Evolutionary conservation across 2,329 filamentous ascomycete genomes (phyloP).

Genomic region (Talaromyces amestolkiae): DNA sequence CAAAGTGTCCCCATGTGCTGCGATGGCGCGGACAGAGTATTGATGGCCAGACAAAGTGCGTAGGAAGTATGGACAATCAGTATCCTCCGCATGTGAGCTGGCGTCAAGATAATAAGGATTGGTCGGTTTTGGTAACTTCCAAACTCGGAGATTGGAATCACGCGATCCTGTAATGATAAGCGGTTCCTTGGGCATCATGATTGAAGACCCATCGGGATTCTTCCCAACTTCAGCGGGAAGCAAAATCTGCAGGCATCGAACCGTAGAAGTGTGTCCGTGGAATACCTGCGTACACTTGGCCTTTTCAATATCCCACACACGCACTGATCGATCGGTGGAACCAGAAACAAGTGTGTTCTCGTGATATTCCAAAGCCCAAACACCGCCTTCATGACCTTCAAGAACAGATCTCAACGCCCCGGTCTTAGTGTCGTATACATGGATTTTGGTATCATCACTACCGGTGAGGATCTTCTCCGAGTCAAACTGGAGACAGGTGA

Average conservation of each 20-base stretch:
- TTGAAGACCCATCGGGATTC: slow-evolving; percentile 66
- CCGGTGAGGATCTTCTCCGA: slow-evolving; percentile 97
- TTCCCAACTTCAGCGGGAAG: slow-evolving; percentile 78
- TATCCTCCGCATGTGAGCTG: slow-evolving; percentile 66
- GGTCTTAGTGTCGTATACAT: slow-evolving; percentile 96
- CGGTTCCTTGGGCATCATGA: slow-evolving; percentile 91
- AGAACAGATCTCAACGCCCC: slow-evolving; percentile 79
- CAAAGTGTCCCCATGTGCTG: slow-evolving; percentile 90
- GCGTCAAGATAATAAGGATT: slow-evolving; percentile 76
- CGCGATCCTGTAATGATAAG: slow-evolving; percentile 96
- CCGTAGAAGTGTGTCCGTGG: slow-evolving; percentile 95
- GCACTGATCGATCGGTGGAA: slow-evolving; percentile 93
- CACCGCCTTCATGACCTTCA: slow-evolving; percentile 91
- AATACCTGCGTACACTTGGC: slow-evolving; percentile 93
- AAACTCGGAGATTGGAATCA: slow-evolving; percentile 89
- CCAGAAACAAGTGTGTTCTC: slow-evolving; percentile 94
- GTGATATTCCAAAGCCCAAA: slow-evolving; percentile 96
- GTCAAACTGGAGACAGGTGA: slow-evolving; percentile 96
- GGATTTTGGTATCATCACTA: slow-evolving; percentile 95
- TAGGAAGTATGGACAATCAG: slow-evolving; percentile 92
- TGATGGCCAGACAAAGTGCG: slow-evolving; percentile 80
- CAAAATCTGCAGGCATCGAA: slow-evolving; percentile 90
- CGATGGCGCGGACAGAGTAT: slow-evolving; percentile 93
- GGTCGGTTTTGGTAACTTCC: slow-evolving; percentile 81
- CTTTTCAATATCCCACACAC: slow-evolving; percentile 97